Base-by-base conservation (phyloP, 2,329 filamentous ascomycete genomes). In the Nannizzia gypsea region DNA sequence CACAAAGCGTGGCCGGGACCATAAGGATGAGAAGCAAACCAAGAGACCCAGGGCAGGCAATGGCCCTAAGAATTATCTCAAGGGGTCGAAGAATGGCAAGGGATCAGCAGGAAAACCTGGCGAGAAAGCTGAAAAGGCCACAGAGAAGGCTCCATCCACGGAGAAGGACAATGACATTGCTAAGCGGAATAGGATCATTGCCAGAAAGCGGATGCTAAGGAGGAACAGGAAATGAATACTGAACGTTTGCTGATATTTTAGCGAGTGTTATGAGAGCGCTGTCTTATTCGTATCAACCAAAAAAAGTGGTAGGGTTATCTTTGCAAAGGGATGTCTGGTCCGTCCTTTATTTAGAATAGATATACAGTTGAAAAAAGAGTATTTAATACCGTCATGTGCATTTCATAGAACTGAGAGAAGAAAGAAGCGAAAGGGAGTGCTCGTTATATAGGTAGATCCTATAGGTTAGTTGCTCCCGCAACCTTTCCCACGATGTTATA, bases 131-230 rank as follows among this genome's bases (percentile, higher is more conserved):
- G 56, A 56, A 22, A 58, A 64, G 64, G 46, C 59, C 54, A 50
- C 20, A 58, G 60, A 36, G 60, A 52, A 63, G 57, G 15, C 56
- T 59, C 58, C 57, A 57, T 59, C 50, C 20, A 57, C 11, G 58
- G 48, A 62, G 3, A 70, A 76, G 36, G 73, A 77, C 56, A 81
- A 84, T 67, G 81, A 78, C 63, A 76, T 83, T 59, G 81, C 81
- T 26, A 82, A 81, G 70, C 76, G 83, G 63, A 88, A 90, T 68
- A 86, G 85, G 68, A 88, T 96, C 68, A 95, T 96, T 72, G 86
- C 84, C 56, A 86, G 89, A 73, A 96, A 95, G 78, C 81, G 90
- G 63, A 83, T 87, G 77, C 82, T 87, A 78, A 83, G 90, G 59
- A 78, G 77, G 64, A 69, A 72, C 61, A 87, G 87, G 73, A 87